phyloP scores from a whole-genome alignment of 1,139 yeast species.

The Candida labiduridarum region DNA sequence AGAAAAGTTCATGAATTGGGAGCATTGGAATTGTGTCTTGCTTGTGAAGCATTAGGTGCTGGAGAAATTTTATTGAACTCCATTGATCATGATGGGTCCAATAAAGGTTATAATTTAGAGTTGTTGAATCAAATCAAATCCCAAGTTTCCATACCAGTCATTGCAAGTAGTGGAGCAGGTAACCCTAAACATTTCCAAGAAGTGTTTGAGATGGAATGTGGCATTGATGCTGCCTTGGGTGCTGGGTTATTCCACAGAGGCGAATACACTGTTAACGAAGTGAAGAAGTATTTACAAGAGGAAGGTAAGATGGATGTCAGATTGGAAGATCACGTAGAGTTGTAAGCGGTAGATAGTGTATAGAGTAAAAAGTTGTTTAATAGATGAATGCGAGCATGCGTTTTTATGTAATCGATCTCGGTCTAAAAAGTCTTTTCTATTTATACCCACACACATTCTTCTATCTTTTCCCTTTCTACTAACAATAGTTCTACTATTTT shows the following conservation, averaged over 20 bases:
- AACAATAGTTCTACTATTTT: too few relatives aligned
- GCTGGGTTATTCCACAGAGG: slow-evolving; percentile 98
- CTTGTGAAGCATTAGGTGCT: slow-evolving; percentile 94
- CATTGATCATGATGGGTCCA: slow-evolving; percentile 94
- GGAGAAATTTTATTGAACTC: slow-evolving; percentile 92
- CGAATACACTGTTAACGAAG: slow-evolving; percentile 84
- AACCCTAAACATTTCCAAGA: slow-evolving; percentile 85
- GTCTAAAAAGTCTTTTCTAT: too few relatives aligned
- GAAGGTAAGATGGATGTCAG: slow-evolving; percentile 97
- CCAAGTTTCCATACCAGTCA: slow-evolving; percentile 84
- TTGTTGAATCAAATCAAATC: slow-evolving; percentile 74
- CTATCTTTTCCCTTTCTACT: too few relatives aligned
- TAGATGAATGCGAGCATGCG: too few relatives aligned
- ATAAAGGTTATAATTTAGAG: slow-evolving; percentile 89
- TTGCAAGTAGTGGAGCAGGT: slow-evolving; percentile 98
- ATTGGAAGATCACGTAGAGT: slow-evolving; percentile 74
- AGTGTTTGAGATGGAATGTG: slow-evolving; percentile 72
- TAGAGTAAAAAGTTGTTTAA: background rate
- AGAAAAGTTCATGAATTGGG: slow-evolving; percentile 88
- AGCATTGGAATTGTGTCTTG: slow-evolving; percentile 83
- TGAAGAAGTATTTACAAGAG: slow-evolving; percentile 65
- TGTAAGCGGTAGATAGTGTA: slow-evolving; percentile 4
- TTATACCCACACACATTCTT: too few relatives aligned
- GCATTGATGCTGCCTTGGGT: slow-evolving; percentile 94
- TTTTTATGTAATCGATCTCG: background rate